These are phyloP conservation scores for Ampelomyces quisqualis DNA, from an alignment of 2,329 filamentous ascomycete species.

Conservation along the genomic window DNA sequence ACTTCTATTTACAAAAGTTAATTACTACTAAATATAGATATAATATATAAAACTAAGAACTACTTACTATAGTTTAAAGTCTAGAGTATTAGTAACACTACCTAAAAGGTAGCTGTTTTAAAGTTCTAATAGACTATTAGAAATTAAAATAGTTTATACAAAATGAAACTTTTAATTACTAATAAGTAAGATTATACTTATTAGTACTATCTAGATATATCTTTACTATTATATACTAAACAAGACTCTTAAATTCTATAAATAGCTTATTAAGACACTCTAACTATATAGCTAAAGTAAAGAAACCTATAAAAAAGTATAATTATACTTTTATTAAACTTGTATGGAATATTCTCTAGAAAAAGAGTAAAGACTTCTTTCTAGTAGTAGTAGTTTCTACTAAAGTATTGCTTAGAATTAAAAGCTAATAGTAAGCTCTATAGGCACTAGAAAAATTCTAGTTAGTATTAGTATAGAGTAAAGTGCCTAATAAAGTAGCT, in stretches of 20 bases:
- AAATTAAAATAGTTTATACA: conserved; percentile 9
- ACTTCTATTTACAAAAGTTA: conserved; percentile 1
- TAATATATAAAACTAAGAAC: conserved; percentile 6
- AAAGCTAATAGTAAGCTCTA: neutral
- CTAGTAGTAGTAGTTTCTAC: neutral
- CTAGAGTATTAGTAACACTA: conserved; percentile 7
- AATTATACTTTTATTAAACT: neutral
- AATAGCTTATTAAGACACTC: neutral
- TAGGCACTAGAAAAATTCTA: neutral
- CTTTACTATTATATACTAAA: conserved; percentile 4
- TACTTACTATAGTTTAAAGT: conserved; percentile 6
- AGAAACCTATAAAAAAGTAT: neutral
- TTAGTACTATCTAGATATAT: neutral
- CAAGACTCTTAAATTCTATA: neutral
- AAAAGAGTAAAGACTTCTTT: neutral
- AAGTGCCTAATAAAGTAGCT: no score
- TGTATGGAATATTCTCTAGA: neutral
- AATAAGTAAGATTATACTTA: neutral
- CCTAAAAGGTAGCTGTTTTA: conserved; percentile 1
- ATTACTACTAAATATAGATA: conserved; percentile 2
- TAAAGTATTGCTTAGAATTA: no score
- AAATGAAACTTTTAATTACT: neutral
- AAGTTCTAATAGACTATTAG: conserved; percentile 3
- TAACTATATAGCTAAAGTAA: conserved; percentile 3
- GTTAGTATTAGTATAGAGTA: no score